phyloP scores from a whole-genome alignment of 176 grass and related monocot species.

The Triticum timopheevii region DNA sequence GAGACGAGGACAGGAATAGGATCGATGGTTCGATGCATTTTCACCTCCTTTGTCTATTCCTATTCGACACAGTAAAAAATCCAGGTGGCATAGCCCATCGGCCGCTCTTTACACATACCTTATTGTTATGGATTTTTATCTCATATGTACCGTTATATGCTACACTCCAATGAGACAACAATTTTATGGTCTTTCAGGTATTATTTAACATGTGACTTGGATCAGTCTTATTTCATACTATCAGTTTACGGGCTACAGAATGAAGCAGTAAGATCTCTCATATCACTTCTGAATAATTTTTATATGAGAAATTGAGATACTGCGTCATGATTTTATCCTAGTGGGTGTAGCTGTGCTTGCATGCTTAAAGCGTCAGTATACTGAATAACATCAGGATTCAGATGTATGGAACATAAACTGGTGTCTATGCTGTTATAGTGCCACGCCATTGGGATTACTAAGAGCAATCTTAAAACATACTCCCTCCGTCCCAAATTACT shows the following conservation, averaged over 20 bases:
- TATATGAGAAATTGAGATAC: slow-evolving; percentile 7
- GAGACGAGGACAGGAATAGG: too few species aligned
- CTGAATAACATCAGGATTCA: background rate
- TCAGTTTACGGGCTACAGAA: slow-evolving; percentile 61
- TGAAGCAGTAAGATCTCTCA: slow-evolving; percentile 67
- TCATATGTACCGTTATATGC: background rate
- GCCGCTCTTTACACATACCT: too few species aligned
- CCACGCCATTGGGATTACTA: background rate
- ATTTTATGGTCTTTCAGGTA: slow-evolving; percentile 50
- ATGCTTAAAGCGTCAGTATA: background rate
- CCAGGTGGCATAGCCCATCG: too few species aligned
- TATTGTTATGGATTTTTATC: background rate
- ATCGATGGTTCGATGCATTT: too few species aligned
- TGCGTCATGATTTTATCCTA: slow-evolving; percentile 3
- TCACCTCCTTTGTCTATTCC: too few species aligned
- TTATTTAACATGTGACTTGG: slow-evolving; percentile 62
- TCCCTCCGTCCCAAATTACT: too few species aligned
- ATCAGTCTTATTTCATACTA: slow-evolving; percentile 60
- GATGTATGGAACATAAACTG: background rate
- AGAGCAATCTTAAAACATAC: background rate
- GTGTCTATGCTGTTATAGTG: background rate
- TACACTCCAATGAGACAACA: background rate
- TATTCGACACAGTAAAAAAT: too few species aligned
- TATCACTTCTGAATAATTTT: background rate
- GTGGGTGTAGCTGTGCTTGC: background rate